Conservation (phyloP, 176 grass and related monocot species). For the Otatea glauca region DNA sequence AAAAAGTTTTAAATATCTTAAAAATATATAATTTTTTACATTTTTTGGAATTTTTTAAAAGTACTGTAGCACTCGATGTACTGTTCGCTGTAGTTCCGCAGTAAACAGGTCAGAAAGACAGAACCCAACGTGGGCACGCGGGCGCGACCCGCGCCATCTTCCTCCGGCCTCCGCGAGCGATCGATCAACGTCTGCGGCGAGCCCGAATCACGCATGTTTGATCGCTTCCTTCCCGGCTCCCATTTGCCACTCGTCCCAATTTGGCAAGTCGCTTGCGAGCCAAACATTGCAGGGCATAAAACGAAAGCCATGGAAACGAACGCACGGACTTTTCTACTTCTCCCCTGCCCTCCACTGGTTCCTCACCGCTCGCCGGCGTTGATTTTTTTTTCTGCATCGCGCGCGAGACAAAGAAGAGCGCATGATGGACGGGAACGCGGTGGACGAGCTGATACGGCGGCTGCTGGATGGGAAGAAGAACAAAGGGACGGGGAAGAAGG, state of each 20-base stretch:
- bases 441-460: slow-evolving; percentile 58
- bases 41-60: too few species aligned
- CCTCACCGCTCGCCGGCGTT: neutral
- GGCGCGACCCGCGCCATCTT: neutral
- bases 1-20: too few species aligned
- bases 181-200: neutral
- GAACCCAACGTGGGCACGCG: too few species aligned
- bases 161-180: neutral
- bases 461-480: slow-evolving; percentile 62
- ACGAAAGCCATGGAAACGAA: neutral
- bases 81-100: too few species aligned
- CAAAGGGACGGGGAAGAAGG: slow-evolving; percentile 13
- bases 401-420: neutral
- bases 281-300: slow-evolving; percentile 17
- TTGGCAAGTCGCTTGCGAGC: slow-evolving; percentile 15
- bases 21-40: too few species aligned
- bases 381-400: neutral
- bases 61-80: too few species aligned
- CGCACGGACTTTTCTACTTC: neutral
- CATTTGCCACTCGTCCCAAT: slow-evolving; percentile 4
- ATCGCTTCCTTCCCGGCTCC: neutral
- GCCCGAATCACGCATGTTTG: neutral
- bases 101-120: too few species aligned
- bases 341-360: neutral
- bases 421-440: slow-evolving; percentile 33